These are phyloP conservation scores for Venturiaceae sp. DNA, from an alignment of 2,329 filamentous ascomycete species.

Conservation along the genomic window DNA sequence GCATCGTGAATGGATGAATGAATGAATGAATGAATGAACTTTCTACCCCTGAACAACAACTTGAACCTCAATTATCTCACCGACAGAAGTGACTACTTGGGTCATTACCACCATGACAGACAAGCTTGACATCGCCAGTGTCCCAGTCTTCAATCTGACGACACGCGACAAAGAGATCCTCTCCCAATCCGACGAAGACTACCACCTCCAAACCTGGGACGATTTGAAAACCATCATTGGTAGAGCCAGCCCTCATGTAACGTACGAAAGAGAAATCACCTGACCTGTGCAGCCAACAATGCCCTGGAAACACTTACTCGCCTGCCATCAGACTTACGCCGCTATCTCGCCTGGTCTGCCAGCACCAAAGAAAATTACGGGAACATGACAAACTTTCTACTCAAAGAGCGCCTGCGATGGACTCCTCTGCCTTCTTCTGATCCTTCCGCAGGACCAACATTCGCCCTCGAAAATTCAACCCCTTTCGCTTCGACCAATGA, in stretches of 20 bases:
- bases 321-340: constrained; percentile 47
- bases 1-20: too few species aligned
- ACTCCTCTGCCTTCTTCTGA: constrained; percentile 15
- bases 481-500: constrained; percentile 47
- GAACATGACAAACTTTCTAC: constrained; percentile 46
- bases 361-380: constrained; percentile 46
- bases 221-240: constrained; percentile 42
- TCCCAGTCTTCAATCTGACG: constrained; percentile 5
- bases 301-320: constrained; percentile 48
- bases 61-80: too few species aligned
- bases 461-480: constrained; percentile 33
- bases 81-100: too few species aligned
- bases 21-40: too few species aligned
- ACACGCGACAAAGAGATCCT: constrained; percentile 29
- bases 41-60: too few species aligned
- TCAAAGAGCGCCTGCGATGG: constrained; percentile 46
- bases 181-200: constrained; percentile 42
- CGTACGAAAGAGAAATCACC: neutral
- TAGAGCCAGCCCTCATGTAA: constrained; percentile 15
- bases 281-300: constrained; percentile 23
- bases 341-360: constrained; percentile 50
- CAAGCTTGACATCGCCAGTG: neutral
- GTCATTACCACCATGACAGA: neutral
- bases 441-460: constrained; percentile 18
- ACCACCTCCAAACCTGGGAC: constrained; percentile 41